These are phyloP conservation scores for Blastobotrys capitulatus DNA, from an alignment of 1,139 yeast species.

Conservation along the genomic window DNA sequence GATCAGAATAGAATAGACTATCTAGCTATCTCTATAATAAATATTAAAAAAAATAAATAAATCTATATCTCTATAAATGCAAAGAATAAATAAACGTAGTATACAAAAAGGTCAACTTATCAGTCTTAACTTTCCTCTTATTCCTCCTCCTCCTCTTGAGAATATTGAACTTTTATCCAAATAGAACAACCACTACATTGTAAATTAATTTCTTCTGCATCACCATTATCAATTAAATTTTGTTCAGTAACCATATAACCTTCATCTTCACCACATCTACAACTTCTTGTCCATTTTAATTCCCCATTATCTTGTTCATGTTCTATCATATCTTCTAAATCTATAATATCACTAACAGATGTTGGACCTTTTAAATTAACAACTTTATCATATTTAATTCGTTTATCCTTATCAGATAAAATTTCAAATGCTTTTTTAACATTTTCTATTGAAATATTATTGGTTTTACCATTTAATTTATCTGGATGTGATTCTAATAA, in stretches of 20 bases:
- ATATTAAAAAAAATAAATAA: too few relatives aligned
- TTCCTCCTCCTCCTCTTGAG: conserved; percentile 28
- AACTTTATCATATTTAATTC: conserved; percentile 46
- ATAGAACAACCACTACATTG: conserved; percentile 80
- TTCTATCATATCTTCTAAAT: conserved; percentile 47
- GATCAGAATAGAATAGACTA: too few relatives aligned
- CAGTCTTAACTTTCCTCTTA: neutral
- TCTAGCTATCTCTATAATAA: too few relatives aligned
- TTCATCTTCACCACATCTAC: conserved; percentile 57
- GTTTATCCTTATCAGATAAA: conserved; percentile 38
- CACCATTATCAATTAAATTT: conserved; percentile 50
- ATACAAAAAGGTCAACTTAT: too few relatives aligned
- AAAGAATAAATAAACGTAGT: too few relatives aligned
- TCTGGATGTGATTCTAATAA: conserved; percentile 75
- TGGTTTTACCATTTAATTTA: conserved; percentile 35
- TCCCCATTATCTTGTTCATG: conserved; percentile 23
- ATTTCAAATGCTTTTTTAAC: conserved; percentile 58
- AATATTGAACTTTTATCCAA: conserved; percentile 73
- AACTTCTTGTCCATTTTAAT: conserved; percentile 44
- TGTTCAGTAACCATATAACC: conserved; percentile 57
- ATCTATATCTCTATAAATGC: too few relatives aligned
- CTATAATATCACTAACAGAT: conserved; percentile 47
- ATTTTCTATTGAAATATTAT: conserved; percentile 32
- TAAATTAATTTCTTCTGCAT: conserved; percentile 58
- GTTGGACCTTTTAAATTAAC: conserved; percentile 36